A percentile compares a stretch with the other conserved stretches of the same genome.
These are phyloP conservation scores for Leptographium wingfieldii DNA, from an alignment of 2,329 filamentous ascomycete genomes.

Conservation along the genomic window DNA sequence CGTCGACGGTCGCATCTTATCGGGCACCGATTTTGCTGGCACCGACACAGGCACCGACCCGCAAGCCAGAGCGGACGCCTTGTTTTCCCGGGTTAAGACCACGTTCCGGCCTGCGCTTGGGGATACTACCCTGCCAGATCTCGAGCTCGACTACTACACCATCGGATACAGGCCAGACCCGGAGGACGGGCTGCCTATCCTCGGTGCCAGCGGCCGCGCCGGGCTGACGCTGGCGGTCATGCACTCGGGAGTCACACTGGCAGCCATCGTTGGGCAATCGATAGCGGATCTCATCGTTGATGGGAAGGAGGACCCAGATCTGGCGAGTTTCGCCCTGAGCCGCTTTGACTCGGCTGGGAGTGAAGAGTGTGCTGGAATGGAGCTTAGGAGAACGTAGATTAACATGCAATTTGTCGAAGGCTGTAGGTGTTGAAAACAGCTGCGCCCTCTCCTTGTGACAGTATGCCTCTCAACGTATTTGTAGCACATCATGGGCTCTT, in stretches of 20 bases:
- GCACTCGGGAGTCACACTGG: constrained; percentile 19
- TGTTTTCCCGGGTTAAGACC: constrained; percentile 13
- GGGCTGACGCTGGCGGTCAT: constrained; percentile 20
- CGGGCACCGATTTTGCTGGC: constrained; percentile 15
- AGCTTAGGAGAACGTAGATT: too few relatives aligned
- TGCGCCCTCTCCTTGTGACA: too few relatives aligned
- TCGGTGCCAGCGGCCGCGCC: constrained; percentile 15
- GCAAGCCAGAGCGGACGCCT: constrained; percentile 12
- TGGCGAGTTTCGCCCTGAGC: neutral
- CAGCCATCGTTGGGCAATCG: constrained; percentile 15
- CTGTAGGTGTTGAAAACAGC: too few relatives aligned
- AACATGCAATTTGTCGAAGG: too few relatives aligned
- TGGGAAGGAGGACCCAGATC: constrained; percentile 1
- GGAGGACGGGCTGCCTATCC: constrained; percentile 17
- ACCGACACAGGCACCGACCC: constrained; percentile 9
- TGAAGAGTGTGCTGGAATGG: too few relatives aligned
- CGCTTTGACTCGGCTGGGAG: constrained; percentile 1
- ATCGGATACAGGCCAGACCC: constrained; percentile 17
- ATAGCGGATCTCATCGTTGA: constrained; percentile 2
- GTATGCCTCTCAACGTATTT: too few relatives aligned
- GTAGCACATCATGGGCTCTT: too few relatives aligned
- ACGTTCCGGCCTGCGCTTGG: constrained; percentile 9
- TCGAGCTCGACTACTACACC: constrained; percentile 19
- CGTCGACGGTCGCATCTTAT: constrained; percentile 15
- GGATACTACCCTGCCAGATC: constrained; percentile 1